Base-by-base conservation (phyloP, 73 alveolate species). In the Durusdinium trenchii region DNA sequence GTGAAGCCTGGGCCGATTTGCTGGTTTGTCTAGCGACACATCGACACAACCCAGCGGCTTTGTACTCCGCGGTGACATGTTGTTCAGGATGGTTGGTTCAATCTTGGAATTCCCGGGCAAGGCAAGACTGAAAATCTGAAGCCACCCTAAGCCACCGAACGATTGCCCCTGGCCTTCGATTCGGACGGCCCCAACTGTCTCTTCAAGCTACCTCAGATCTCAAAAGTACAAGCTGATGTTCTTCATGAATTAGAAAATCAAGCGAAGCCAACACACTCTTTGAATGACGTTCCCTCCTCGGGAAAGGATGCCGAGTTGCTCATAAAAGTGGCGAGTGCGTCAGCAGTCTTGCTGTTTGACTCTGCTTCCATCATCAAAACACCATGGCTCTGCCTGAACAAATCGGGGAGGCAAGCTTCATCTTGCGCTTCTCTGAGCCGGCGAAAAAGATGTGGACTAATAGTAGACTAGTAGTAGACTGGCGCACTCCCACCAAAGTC, bases 351-450 rank as follows among this genome's bases (percentile, higher is more conserved):
- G n/a, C 86, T 75, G 62, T 38, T 47, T 75, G 47, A 18, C 12
- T 91, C 89, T 1, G 98, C 98, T 14, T 91, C 90, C 98, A 91
- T 91, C 46, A 91, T 32, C 57, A 91, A 60, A 20, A 91, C 78
- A 1, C 98, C 98, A 26, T 50, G 98, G 89, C 98, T 91, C n/a
- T 91, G 98, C 89, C 94, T 83, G 45, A 38, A 20, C 28, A 20
- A 9, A 20, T 12, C 64, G 64, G n/a, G n/a, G n/a, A n/a, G n/a
- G n/a, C n/a, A n/a, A n/a, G n/a, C n/a, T n/a, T n/a, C n/a, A n/a
- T n/a, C n/a, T n/a, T n/a, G n/a, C n/a, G n/a, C n/a, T n/a, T n/a
- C n/a, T n/a, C n/a, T n/a, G n/a, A n/a, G n/a, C n/a, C n/a, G n/a
- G n/a, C n/a, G n/a, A n/a, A n/a, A n/a, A n/a, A n/a, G n/a, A n/a